phyloP scores from a whole-genome alignment of 2,329 filamentous ascomycete species.

The Aureobasidium sp. region DNA sequence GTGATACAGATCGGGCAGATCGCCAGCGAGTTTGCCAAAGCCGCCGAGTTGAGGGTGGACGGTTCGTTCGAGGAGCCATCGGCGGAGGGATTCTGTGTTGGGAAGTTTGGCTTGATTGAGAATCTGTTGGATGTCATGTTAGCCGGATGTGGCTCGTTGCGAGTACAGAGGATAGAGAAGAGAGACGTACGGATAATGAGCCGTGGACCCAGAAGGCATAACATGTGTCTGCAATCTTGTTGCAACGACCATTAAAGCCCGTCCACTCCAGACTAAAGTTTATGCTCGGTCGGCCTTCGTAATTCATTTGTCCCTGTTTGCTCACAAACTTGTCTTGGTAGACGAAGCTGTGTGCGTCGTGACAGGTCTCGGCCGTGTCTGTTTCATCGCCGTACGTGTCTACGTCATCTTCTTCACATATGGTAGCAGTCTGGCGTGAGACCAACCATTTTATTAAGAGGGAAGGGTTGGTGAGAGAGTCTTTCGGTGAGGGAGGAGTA shows the following conservation, averaged over 20 bases:
- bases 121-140: constrained; percentile 11
- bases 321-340: constrained; percentile 24
- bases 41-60: constrained; percentile 64
- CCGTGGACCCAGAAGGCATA: constrained; percentile 89
- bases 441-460: constrained; percentile 38
- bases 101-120: constrained; percentile 17
- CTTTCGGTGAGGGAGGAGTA: background rate
- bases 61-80: constrained; percentile 75
- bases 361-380: constrained; percentile 32
- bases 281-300: constrained; percentile 48
- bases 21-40: constrained; percentile 38
- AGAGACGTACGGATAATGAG: constrained; percentile 41
- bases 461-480: constrained; percentile 24
- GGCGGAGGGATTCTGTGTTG: constrained; percentile 30
- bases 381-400: constrained; percentile 25
- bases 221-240: constrained; percentile 90
- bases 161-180: background rate
- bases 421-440: constrained; percentile 36
- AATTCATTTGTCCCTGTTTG: constrained; percentile 21
- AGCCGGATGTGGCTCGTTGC: background rate
- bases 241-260: constrained; percentile 83
- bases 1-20: constrained; percentile 65
- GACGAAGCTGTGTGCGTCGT: constrained; percentile 31
- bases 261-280: constrained; percentile 50
- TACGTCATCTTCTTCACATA: constrained; percentile 33